phyloP scores from a whole-genome alignment of 1,284 basidiomycete genomes.

The Paramarasmius palmivorus region DNA sequence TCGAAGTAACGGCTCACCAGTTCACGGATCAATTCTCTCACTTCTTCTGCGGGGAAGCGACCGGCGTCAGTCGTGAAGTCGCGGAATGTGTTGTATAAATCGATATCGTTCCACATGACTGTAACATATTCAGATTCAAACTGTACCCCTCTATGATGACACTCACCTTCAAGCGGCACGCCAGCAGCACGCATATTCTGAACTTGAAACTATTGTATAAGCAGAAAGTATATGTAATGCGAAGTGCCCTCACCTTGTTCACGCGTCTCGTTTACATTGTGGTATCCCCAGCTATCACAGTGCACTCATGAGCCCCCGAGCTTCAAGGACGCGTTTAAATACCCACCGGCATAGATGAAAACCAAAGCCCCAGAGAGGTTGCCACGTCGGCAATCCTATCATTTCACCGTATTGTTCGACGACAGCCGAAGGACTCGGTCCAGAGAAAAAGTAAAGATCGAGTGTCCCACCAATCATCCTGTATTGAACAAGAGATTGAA shows the following conservation, averaged over 20 bases:
- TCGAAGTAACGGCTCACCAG: slow-evolving; percentile 42
- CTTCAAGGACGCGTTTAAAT: slow-evolving; percentile 13
- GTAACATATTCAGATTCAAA: slow-evolving; percentile 10
- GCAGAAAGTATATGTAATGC: too few species aligned
- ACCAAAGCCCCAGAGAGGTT: slow-evolving; percentile 70
- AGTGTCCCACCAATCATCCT: slow-evolving; percentile 65
- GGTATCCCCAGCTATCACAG: slow-evolving; percentile 64
- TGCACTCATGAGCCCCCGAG: slow-evolving; percentile 2
- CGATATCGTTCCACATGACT: slow-evolving; percentile 82
- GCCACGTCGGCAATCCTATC: slow-evolving; percentile 65
- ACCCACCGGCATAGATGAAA: slow-evolving; percentile 67
- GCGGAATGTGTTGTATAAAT: slow-evolving; percentile 64
- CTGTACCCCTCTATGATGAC: neutral
- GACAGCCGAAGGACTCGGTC: slow-evolving; percentile 62
- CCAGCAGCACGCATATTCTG: slow-evolving; percentile 59
- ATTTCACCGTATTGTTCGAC: slow-evolving; percentile 66
- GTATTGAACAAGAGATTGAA: slow-evolving; percentile 62
- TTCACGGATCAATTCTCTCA: slow-evolving; percentile 60
- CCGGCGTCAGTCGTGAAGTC: slow-evolving; percentile 73
- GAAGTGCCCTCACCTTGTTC: too few species aligned
- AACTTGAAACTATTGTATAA: too few species aligned
- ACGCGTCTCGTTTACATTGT: slow-evolving; percentile 44
- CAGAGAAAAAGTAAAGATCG: slow-evolving; percentile 73
- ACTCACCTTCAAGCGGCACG: slow-evolving; percentile 64
- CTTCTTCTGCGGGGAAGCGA: slow-evolving; percentile 58